Conservation (phyloP, 345 rosid species). For the Luvunga scandens region DNA sequence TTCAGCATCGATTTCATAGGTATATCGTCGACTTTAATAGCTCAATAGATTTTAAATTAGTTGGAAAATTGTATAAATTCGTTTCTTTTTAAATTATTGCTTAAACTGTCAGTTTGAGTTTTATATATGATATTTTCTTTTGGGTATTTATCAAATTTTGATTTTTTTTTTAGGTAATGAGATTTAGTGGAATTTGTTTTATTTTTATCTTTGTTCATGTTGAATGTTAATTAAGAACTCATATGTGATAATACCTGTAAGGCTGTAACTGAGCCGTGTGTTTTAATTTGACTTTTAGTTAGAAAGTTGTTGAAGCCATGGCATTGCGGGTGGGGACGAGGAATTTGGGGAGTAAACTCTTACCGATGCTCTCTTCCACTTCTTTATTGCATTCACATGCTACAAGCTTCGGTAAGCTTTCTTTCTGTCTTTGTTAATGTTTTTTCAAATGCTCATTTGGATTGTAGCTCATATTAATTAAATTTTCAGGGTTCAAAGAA, state of each 20-base stretch:
- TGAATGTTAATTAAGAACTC: background rate
- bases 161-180: background rate
- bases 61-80: background rate
- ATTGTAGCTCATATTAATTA: background rate
- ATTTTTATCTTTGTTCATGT: background rate
- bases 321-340: constrained; percentile 33
- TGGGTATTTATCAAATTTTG: background rate
- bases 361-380: constrained; percentile 25
- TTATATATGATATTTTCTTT: background rate
- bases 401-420: constrained; percentile 78
- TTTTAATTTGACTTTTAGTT: background rate
- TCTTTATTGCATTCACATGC: constrained; percentile 82
- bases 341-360: constrained; percentile 32
- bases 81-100: background rate
- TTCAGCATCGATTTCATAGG: background rate
- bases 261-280: background rate
- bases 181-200: background rate
- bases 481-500: constrained; percentile 80
- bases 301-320: constrained; percentile 24
- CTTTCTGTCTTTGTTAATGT: background rate
- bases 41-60: background rate
- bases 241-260: background rate
- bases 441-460: background rate
- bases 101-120: background rate
- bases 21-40: background rate